A percentile compares a stretch with the other conserved stretches of the same genome.
phyloP scores from a whole-genome alignment of 257 asterid genomes.

The Przewalskia tangutica region DNA sequence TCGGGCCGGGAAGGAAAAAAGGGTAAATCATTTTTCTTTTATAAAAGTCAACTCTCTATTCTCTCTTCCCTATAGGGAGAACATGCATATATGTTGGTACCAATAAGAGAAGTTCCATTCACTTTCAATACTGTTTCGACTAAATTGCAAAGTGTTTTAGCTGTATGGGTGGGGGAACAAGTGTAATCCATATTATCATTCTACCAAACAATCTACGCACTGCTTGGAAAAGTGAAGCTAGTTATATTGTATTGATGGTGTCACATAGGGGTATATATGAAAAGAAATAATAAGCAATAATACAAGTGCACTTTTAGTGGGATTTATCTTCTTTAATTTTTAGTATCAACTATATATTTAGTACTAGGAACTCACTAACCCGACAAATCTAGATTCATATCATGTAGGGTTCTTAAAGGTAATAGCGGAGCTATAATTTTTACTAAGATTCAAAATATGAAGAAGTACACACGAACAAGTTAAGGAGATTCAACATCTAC shows the following conservation, averaged over 20 bases:
- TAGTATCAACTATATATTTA: too few relatives aligned
- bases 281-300: constrained; percentile 3
- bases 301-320: not conserved
- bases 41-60: not conserved
- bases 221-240: constrained; percentile 26
- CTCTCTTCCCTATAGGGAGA: not conserved
- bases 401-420: too few relatives aligned
- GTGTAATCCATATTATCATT: constrained; percentile 26
- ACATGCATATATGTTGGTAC: not conserved
- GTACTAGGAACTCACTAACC: too few relatives aligned
- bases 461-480: too few relatives aligned
- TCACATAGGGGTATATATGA: not conserved
- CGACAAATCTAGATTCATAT: not conserved
- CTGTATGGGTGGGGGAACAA: constrained; percentile 12
- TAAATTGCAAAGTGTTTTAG: not conserved
- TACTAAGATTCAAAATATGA: too few relatives aligned
- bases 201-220: constrained; percentile 35
- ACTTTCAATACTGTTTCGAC: not conserved
- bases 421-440: too few relatives aligned
- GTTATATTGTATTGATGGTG: constrained; percentile 10
- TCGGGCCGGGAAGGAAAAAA: too few relatives aligned
- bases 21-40: too few relatives aligned
- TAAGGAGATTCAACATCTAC: too few relatives aligned
- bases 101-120: not conserved
- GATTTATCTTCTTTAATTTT: too few relatives aligned